Base-by-base conservation (phyloP, 2,329 filamentous ascomycete genomes). In the Elsinoe batatas region DNA sequence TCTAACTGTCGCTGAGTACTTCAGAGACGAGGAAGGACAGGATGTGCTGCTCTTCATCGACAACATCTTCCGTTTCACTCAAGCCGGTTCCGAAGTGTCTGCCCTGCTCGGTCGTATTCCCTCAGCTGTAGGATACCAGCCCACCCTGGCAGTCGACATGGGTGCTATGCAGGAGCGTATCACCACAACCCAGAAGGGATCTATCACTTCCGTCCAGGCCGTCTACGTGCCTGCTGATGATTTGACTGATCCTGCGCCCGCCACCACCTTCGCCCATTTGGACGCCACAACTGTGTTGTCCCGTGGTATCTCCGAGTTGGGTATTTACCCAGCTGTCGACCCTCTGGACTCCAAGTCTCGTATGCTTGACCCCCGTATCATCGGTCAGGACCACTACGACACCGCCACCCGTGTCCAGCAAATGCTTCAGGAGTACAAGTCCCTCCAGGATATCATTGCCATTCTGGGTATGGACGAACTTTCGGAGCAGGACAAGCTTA, bases 341-440 rank as follows among this genome's bases (percentile, higher is more conserved):
- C 93, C 93, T 78, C 91, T 98, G 64, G 93, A 97, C 81, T 96
- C 91, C 74, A 96, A 95, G 80, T 97, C 91, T 65, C 91, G 93
- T 84, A 96, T 98, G 87, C 82, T 98, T 72, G 93, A 97, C 80
- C 89, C 93, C 77, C 91, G 93, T 88, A 84, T 98, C 72, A 87
- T 98, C 70, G 93, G 93, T 75, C 81, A 97, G 72, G 93, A 98
- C 61, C 93, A 98, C 83, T 98, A 98, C 85, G 75, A 90, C 61
- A 91, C 84, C 69, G 93, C 93, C 74, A 88, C 87, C 74, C 85
- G 85, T 68, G 93, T 98, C 71, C 93, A 98, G 82, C 90, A 95
- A 80, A 97, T 96, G 78, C 86, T 98, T 74, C 93, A 98, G 80
- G 93, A 97, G 83, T 98, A 98, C 88, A 97, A 97, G 88, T 97